phyloP scores from a whole-genome alignment of 1,139 yeast genomes.

The Williopsis jadinii region DNA sequence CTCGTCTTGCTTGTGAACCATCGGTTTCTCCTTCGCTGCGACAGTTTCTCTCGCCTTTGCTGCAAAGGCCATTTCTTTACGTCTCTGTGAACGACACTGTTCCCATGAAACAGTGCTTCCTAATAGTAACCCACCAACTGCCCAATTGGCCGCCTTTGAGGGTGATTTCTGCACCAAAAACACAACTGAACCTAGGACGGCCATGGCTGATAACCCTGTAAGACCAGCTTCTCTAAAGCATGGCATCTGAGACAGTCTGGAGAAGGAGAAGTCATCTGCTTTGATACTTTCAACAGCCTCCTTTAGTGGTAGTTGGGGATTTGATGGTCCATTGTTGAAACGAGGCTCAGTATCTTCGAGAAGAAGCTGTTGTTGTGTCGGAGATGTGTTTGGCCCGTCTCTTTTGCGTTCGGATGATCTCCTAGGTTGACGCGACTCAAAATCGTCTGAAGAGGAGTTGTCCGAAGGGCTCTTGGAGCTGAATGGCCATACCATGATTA shows the following conservation, averaged over 20 bases:
- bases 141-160: conserved; percentile 69
- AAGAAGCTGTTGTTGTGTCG: conserved; percentile 19
- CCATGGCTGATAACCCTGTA: conserved; percentile 81
- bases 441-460: not conserved
- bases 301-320: conserved; percentile 24
- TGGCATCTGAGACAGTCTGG: conserved; percentile 59
- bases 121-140: conserved; percentile 67
- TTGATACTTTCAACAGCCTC: conserved; percentile 27
- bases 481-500: conserved; percentile 15
- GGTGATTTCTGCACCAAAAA: conserved; percentile 62
- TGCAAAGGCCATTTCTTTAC: conserved; percentile 55
- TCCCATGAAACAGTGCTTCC: conserved; percentile 91
- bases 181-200: conserved; percentile 69
- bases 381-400: not conserved
- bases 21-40: conserved; percentile 36
- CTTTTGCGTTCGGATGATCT: conserved; percentile 12
- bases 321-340: conserved; percentile 25
- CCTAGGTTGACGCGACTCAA: conserved; percentile 2
- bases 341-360: conserved; percentile 33
- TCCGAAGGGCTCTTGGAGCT: not conserved
- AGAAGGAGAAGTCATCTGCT: conserved; percentile 48
- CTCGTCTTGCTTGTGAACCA: conserved; percentile 24
- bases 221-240: conserved; percentile 88
- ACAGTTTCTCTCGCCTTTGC: conserved; percentile 45
- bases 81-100: conserved; percentile 72